Base-by-base conservation (phyloP, 2,329 filamentous ascomycete genomes). In the Escovopsis sp. region DNA sequence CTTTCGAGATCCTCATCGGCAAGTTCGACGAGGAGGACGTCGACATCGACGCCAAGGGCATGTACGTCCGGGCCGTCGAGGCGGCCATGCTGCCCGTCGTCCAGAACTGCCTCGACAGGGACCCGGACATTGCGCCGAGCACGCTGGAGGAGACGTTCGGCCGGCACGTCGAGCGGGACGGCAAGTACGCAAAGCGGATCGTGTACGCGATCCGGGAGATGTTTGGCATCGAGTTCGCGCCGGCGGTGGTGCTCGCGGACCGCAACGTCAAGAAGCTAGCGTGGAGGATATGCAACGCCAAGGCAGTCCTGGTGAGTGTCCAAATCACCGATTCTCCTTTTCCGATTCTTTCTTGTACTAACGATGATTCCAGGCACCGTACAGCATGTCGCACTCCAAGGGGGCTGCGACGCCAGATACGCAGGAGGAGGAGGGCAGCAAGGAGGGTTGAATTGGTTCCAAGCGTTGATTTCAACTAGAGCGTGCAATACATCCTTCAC, bases 171-270 rank as follows among this genome's bases (percentile, higher is more conserved):
- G 87, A 94, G 55, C 70, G 87, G 23, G 84, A 95, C 51, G 77
- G 81, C 48, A 95, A 94, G 61, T 96, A 87, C 53, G 82, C 89
- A 1, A 85, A 80, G 61, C 70, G 91, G 36, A 83, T 96, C 10
- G 88, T 96, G 0, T 96, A 94, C 60, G 91, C 88, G 4, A 85
- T 98, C 26, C 82, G 85, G 49, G 84, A 94, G 59, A 95, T 95
- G 87, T 93, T 98, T 59, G 91, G 88, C 41, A 84, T 98, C 46
- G 91, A 98, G 59, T 88, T 98, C 57, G 85, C 91, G 2, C 82
- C 88, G 0, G 85, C 86, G 37, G 89, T 96, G 1, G 91, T 98
- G 30, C 78, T 84, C 41, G 87, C 88, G 0, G 91, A 98, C 64
- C 86, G 91, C 6, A 93, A 81, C 52, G 84, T 96, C 46, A 77